Conservation (phyloP, 352 stramenopile species). For the Pythium aphanidermatum region DNA sequence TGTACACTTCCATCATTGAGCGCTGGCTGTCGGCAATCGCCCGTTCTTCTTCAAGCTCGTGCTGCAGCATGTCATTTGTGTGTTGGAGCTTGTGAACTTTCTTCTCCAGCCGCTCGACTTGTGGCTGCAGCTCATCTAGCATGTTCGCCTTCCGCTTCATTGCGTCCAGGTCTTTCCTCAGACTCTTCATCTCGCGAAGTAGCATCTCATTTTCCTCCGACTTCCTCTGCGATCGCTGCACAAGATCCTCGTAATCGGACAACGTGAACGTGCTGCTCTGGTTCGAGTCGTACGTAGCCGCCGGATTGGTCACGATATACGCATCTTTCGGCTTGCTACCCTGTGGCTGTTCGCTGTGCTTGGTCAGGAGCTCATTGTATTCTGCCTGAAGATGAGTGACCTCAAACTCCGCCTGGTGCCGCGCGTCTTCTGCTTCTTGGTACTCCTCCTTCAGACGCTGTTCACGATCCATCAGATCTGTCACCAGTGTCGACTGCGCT, state of each 20-base stretch:
- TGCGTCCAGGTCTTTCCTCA: conserved; percentile 46
- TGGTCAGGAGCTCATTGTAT: conserved; percentile 16
- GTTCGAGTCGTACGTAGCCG: conserved; percentile 51
- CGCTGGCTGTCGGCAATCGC: conserved; percentile 56
- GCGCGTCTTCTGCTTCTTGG: conserved; percentile 23
- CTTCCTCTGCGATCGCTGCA: conserved; percentile 33
- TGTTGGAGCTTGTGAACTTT: conserved; percentile 45
- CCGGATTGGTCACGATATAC: conserved; percentile 32
- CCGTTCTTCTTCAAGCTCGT: conserved; percentile 62
- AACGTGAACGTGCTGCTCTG: conserved; percentile 49
- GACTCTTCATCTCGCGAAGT: conserved; percentile 41
- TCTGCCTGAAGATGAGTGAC: conserved; percentile 24
- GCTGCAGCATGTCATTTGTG: conserved; percentile 42
- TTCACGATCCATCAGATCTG: conserved; percentile 45
- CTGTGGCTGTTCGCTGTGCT: not conserved
- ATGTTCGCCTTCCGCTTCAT: conserved; percentile 38
- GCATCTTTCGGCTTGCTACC: conserved; percentile 9
- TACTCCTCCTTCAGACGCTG: conserved; percentile 31
- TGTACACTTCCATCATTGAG: conserved; percentile 18
- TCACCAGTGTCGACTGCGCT: conserved; percentile 52
- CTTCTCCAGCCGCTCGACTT: conserved; percentile 57
- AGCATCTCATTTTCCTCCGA: conserved; percentile 38
- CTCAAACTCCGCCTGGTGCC: conserved; percentile 32
- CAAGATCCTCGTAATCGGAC: conserved; percentile 45
- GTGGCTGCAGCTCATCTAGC: conserved; percentile 27